These are phyloP conservation scores for Rhododendron molle DNA, from an alignment of 148 eudicot species.

Conservation along the genomic window DNA sequence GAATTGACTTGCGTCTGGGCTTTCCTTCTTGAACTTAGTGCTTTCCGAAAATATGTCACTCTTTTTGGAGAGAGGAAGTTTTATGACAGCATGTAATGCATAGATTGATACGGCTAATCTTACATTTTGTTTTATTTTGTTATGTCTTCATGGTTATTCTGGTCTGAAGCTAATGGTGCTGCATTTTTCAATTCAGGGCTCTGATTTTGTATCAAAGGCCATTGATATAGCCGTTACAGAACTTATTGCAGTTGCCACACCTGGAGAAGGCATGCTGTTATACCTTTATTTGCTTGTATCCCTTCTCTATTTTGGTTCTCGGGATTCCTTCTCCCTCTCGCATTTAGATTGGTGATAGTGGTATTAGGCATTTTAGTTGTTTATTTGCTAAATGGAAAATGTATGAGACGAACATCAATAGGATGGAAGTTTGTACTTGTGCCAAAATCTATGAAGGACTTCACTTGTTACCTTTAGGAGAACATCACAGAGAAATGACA, in stretches of 20 bases:
- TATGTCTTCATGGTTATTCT: neutral
- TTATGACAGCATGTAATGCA: neutral
- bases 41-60: neutral
- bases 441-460: slow-evolving; percentile 49
- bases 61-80: neutral
- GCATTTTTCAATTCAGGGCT: slow-evolving; percentile 36
- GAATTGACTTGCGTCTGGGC: neutral
- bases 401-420: slow-evolving; percentile 7
- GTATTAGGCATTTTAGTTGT: neutral
- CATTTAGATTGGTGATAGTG: neutral
- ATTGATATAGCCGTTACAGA: slow-evolving; percentile 74
- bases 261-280: slow-evolving; percentile 56
- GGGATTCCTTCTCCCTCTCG: neutral
- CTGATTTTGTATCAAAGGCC: slow-evolving; percentile 66
- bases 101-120: neutral
- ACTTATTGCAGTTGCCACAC: slow-evolving; percentile 63
- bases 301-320: neutral
- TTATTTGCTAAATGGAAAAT: neutral
- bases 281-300: neutral
- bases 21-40: neutral
- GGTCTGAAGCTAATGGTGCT: neutral
- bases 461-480: neutral
- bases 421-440: slow-evolving; percentile 42
- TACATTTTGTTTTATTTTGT: neutral
- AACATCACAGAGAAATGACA: slow-evolving; percentile 5